Base-by-base conservation (phyloP, 2,329 filamentous ascomycete species). In the Nothophoma quercina region DNA sequence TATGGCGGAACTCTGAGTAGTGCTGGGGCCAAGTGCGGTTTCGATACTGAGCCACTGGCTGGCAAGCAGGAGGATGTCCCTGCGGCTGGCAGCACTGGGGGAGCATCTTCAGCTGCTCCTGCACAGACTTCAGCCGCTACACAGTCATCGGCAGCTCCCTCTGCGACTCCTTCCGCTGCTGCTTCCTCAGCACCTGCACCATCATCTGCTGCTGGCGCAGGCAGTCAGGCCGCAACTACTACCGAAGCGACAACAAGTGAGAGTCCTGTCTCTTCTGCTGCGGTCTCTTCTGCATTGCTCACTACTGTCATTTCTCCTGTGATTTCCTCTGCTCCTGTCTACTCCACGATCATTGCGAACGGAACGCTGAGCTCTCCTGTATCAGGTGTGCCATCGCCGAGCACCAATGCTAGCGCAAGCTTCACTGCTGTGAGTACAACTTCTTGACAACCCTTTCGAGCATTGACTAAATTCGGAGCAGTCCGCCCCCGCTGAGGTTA, bases 1-100 rank as follows among this genome's bases (percentile, higher is more conserved):
- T 81, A 81, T 55, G 70, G 78, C 9, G 61, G 52, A 33, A 67
- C 70, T 0, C 58, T 81, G 19, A 67, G 61, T n/a, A 60, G 39
- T 13, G 71, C 67, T 3, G 78, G 58, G n/a, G 42, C 28, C 5
- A 46, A 36, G n/a, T 68, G 65, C 34, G 62, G 57, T 3, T 38
- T 68, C 8, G 42, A 41, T 2, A 67, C 65, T 1, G 51, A 55
- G 41, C 51, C 51, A 13, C 35, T 55, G 21, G 43, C 55, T 18
- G 63, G 66, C 6, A 54, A 60, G 38, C 63, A 68, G 36, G 42
- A 43, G n/a, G 60, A 62, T 46, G 56, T 63, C 33, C 46, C 54
- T 1, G 47, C 44, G 10, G 58, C 62, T 15, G 55, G 53, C 6
- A 55, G 56, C 28, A 45, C 48, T 5, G 38, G 51, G 2, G 43